Percentiles rank a stretch among this genome's conserved stretches.
phyloP scores from a whole-genome alignment of 2,329 filamentous ascomycete species.

The Dichotomopilus funicola region DNA sequence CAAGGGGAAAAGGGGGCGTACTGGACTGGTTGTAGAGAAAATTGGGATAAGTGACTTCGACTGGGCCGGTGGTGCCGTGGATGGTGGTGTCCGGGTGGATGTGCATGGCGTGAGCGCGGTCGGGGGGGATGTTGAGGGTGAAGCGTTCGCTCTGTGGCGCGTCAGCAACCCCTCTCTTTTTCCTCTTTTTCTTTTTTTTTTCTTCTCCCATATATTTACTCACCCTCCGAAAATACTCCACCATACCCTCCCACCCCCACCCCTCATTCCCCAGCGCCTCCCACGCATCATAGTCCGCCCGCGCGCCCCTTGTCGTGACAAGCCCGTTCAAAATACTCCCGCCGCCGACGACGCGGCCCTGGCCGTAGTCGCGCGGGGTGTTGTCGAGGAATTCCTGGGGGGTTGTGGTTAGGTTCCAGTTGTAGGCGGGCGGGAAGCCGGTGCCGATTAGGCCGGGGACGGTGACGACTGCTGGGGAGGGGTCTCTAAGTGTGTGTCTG shows the following conservation, averaged over 20 bases:
- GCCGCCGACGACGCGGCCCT: conserved; percentile 35
- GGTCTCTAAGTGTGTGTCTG: conserved; percentile 5
- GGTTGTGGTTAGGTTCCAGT: conserved; percentile 26
- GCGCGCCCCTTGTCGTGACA: conserved; percentile 35
- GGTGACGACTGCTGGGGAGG: conserved; percentile 10
- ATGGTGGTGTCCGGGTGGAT: conserved; percentile 25
- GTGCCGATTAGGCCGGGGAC: conserved; percentile 18
- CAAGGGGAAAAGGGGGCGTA: conserved; percentile 18
- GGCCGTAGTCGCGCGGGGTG: conserved; percentile 30
- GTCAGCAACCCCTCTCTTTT: no score
- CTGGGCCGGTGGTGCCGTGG: conserved; percentile 32
- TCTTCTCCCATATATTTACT: conserved; percentile 1
- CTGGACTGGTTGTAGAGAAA: conserved; percentile 37
- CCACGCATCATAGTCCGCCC: conserved; percentile 38
- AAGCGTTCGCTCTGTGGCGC: conserved; percentile 37
- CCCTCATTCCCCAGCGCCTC: conserved; percentile 34
- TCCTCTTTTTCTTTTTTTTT: conserved; percentile 20
- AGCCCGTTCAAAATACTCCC: conserved; percentile 37
- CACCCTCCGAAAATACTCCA: conserved; percentile 44
- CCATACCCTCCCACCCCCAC: conserved; percentile 39
- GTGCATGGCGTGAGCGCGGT: conserved; percentile 20
- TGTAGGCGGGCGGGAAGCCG: conserved; percentile 13
- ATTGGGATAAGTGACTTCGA: conserved; percentile 34
- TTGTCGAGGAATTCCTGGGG: conserved; percentile 31
- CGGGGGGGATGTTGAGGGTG: conserved; percentile 22